These are phyloP conservation scores for Leucosporidium yakuticum DNA, from an alignment of 768 basidiomycete genomes.

Conservation along the genomic window DNA sequence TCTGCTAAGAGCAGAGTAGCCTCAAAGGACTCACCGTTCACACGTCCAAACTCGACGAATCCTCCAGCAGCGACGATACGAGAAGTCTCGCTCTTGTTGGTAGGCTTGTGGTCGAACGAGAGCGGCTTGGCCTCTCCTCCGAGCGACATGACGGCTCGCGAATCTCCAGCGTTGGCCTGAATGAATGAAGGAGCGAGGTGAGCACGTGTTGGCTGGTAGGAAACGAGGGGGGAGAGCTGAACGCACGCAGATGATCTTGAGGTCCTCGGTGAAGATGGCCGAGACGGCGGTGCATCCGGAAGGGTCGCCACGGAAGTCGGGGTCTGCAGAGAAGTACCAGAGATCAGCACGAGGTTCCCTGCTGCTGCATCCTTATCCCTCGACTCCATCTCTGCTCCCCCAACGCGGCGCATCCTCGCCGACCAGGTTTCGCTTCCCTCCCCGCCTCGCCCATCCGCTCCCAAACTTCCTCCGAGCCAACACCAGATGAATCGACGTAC, in stretches of 20 bases:
- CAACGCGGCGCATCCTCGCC: conserved; percentile 36
- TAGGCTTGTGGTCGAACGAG: conserved; percentile 93
- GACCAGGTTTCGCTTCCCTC: no score
- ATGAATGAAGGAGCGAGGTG: not conserved
- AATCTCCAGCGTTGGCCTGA: conserved; percentile 97
- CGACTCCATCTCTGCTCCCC: not conserved
- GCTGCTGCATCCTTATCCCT: not conserved
- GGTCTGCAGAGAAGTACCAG: conserved; percentile 52
- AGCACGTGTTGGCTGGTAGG: not conserved
- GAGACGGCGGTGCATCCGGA: conserved; percentile 96
- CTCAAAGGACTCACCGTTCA: conserved; percentile 64
- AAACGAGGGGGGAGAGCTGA: not conserved
- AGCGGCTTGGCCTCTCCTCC: conserved; percentile 81
- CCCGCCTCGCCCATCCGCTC: no score
- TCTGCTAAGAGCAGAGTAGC: conserved; percentile 19
- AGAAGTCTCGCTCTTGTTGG: conserved; percentile 73
- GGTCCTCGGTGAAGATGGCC: conserved; percentile 69
- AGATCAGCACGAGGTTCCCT: no score
- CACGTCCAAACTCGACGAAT: conserved; percentile 91
- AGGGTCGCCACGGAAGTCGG: conserved; percentile 78
- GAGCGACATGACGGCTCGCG: conserved; percentile 75
- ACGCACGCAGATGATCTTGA: conserved; percentile 53
- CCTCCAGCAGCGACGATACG: conserved; percentile 88
- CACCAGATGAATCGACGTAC: conserved; percentile 46
- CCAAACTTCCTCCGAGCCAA: no score